Evolutionary conservation across 73 alveolate genomes (phyloP), one percentile per base, ranked within the genome.

Genomic region (Paraurostyla sp.): DNA sequence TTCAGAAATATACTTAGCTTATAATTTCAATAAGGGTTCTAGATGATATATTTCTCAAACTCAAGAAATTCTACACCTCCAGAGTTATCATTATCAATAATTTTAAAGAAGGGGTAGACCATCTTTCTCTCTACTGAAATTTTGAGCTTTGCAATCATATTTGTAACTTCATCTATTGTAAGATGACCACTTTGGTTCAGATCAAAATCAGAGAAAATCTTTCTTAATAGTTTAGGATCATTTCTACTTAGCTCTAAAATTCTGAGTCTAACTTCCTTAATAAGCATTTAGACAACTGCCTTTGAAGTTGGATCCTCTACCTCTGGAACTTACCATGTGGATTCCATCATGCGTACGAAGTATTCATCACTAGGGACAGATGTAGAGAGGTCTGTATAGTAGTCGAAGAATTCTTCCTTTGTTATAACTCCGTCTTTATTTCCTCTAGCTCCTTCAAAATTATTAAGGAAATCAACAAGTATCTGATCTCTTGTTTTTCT

Each of bases 361-460:
- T 92, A 92, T 81, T 95, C 98, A 83, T 95, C 98, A 71, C 92
- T 92, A 56, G 95, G 95, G 30, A 91, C 80, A 35, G 92, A 73
- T 92, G 88, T 93, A 35, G 95, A 76, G 71, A 94, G 88, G 68
- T 91, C 92, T 25, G 94, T 92, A 93, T 94, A 94, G 95, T 94
- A 94, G 57, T 94, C 98, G 71, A 58, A 29, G 92, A 93, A 94
- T 76, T 94, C 98, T 0, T 92, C 98, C 60, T 60, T 82, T n/a
- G 98, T 43, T 59, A 94, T 87, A 45, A 89, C 73, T 25, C 94
- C 95, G 57, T 92, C 94, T 58, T 92, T 92, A 73, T 85, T 87
- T 6, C 97, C 97, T 76, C 58, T 85, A 46, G 76, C 93, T 0
- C 92, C 94, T 54, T 93, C 96, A 87, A 94, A 94, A 35, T 89